Percentiles rank a stretch among this genome's conserved stretches.
Conservation (phyloP, 202 grass and related monocot species). For the Carex arenaria region DNA sequence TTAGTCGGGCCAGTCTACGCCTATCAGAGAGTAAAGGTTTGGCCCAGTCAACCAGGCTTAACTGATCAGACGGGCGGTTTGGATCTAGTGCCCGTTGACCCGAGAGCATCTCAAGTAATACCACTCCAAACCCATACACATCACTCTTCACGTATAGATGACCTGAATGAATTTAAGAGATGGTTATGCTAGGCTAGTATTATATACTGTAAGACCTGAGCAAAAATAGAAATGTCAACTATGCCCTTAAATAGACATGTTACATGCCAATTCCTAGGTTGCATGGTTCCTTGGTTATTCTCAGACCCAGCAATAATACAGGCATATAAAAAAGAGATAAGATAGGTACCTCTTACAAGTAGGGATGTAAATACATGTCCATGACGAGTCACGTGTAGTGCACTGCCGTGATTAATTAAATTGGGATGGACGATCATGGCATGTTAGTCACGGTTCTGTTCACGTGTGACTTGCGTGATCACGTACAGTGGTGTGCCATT, state of each 20-base stretch:
- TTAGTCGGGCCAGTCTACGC: constrained; percentile 48
- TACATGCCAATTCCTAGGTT: constrained; percentile 10
- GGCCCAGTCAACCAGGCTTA: constrained; percentile 66
- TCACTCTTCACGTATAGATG: constrained; percentile 95
- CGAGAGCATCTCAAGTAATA: constrained; percentile 82
- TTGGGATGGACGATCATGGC: too few relatives aligned
- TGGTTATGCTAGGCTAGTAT: constrained; percentile 21
- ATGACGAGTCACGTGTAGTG: too few relatives aligned
- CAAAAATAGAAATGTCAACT: not conserved
- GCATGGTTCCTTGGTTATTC: not conserved
- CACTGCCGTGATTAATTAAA: too few relatives aligned
- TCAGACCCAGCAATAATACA: not conserved
- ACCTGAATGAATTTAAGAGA: constrained; percentile 38
- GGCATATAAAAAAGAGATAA: not conserved
- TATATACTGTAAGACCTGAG: not conserved
- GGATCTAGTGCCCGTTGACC: constrained; percentile 66
- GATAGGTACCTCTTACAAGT: not conserved
- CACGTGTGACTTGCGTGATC: too few relatives aligned
- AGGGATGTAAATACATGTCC: too few relatives aligned
- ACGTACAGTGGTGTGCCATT: too few relatives aligned
- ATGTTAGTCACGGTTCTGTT: too few relatives aligned
- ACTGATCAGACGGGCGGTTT: constrained; percentile 51
- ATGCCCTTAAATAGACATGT: not conserved
- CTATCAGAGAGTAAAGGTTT: constrained; percentile 65
- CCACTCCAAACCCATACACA: constrained; percentile 85